phyloP scores from a whole-genome alignment of 768 basidiomycete genomes.

The Boletus barrowsii region DNA sequence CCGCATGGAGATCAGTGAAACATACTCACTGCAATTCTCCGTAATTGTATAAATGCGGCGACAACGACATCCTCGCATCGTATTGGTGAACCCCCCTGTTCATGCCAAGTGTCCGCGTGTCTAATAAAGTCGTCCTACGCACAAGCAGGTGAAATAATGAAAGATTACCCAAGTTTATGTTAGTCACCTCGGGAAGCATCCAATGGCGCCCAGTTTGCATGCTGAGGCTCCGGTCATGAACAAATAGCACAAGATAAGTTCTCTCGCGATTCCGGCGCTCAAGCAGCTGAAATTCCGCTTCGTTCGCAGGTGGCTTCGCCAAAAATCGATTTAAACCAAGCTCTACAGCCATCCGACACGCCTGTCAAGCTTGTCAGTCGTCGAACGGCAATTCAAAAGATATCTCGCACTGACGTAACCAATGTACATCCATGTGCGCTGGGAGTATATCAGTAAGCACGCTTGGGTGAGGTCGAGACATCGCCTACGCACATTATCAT shows the following conservation, averaged over 20 bases:
- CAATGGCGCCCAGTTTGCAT: slow-evolving; percentile 84
- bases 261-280: slow-evolving; percentile 84
- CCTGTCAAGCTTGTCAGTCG: slow-evolving; percentile 39
- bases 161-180: not conserved
- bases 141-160: slow-evolving; percentile 10
- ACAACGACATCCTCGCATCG: slow-evolving; percentile 83
- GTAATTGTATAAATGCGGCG: slow-evolving; percentile 71
- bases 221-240: slow-evolving; percentile 82
- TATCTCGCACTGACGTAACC: slow-evolving; percentile 59
- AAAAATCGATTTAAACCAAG: slow-evolving; percentile 73
- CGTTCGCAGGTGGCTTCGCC: slow-evolving; percentile 50
- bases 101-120: slow-evolving; percentile 69
- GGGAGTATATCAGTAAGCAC: slow-evolving; percentile 16
- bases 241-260: slow-evolving; percentile 81
- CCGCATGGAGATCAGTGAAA: not conserved
- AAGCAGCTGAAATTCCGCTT: slow-evolving; percentile 61
- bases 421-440: slow-evolving; percentile 87
- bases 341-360: slow-evolving; percentile 86
- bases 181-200: slow-evolving; percentile 75
- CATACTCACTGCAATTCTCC: slow-evolving; percentile 69
- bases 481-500: slow-evolving; percentile 61
- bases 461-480: not conserved
- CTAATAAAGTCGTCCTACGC: slow-evolving; percentile 66
- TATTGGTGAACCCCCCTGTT: slow-evolving; percentile 45
- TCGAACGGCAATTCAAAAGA: not conserved